Evolutionary conservation across 768 basidiomycete species (phyloP), one percentile per base, ranked within the genome.

Genomic region (Podaxis carcinomalis): DNA sequence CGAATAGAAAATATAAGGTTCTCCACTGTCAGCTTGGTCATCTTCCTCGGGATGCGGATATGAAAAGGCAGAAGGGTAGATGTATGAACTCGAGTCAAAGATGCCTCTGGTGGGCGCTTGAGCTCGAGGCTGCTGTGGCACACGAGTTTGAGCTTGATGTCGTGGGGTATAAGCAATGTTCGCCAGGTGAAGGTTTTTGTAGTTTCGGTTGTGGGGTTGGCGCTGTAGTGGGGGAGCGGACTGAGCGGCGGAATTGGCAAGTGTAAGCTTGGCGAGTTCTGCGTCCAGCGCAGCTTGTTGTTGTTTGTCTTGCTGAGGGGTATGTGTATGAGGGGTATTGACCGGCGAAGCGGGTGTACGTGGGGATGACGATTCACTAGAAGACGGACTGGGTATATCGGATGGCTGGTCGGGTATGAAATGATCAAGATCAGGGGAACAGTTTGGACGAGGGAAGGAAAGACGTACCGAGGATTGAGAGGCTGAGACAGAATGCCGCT

Each of bases 1-100:
- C 13, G 59, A 61, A 36, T 61, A 61, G 10, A 61, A 37, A 25
- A 61, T 37, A 28, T 61, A 61, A 10, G 59, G 59, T 49, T 61
- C 59, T 28, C 21, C 52, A 19, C 37, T 3, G 35, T 23, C 25
- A 3, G 25, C 14, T 25, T 49, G 13, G 21, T 55, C 59, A 4
- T 23, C 51, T 6, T 60, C 53, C 16, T 35, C 44, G n/a, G 51
- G n/a, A 6, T 16, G 51, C 21, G 51, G 52, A 28, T 60, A 60
- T 37, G 59, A 25, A 21, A 19, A 27, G 4, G 28, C 14, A 1
- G 36, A 46, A 16, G 59, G 35, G 27, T 51, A 51, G 21, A 51
- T 40, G 49, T 59, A 52, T 39, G 44, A 37, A 16, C 14, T 25
- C 5, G 59, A 61, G 53, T 61, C 59, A 21, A 61, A 61, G 14